Conservation (phyloP, 148 eudicot genomes). For the Rhododendron griersonianum region DNA sequence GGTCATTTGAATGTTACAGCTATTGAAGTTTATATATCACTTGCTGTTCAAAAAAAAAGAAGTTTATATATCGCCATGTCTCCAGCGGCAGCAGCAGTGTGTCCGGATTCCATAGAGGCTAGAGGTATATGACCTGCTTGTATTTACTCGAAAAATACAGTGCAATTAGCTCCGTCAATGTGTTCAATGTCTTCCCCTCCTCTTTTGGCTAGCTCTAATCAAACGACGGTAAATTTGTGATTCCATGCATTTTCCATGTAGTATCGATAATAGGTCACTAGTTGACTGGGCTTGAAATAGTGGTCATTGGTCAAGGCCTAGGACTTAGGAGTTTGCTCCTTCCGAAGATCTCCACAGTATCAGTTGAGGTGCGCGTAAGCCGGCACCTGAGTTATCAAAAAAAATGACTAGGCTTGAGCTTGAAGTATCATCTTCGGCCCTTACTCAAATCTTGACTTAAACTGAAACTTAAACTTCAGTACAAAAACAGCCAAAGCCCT, state of each 20-base stretch:
- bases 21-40: not conserved
- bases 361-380: not conserved
- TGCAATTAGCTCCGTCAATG: not conserved
- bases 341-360: not conserved
- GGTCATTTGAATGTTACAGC: conserved; percentile 1
- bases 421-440: not conserved
- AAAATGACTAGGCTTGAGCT: not conserved
- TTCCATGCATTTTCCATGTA: not conserved
- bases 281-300: not conserved
- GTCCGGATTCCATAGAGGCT: conserved; percentile 46
- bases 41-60: too few relatives aligned
- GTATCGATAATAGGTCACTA: not conserved
- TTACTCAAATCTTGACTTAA: not conserved
- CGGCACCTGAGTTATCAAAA: not conserved
- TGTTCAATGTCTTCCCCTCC: too few relatives aligned
- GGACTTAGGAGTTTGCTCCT: not conserved
- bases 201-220: not conserved
- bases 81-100: conserved; percentile 32
- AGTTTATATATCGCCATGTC: conserved; percentile 30
- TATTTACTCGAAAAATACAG: not conserved
- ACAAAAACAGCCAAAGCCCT: not conserved
- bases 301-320: not conserved
- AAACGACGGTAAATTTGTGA: not conserved
- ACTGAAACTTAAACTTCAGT: not conserved
- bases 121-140: conserved; percentile 33